Evolutionary conservation across 495 filamentous ascomycete genomes (phyloP), one percentile per base, ranked within the genome.

Genomic region (Penicillium herquei): DNA sequence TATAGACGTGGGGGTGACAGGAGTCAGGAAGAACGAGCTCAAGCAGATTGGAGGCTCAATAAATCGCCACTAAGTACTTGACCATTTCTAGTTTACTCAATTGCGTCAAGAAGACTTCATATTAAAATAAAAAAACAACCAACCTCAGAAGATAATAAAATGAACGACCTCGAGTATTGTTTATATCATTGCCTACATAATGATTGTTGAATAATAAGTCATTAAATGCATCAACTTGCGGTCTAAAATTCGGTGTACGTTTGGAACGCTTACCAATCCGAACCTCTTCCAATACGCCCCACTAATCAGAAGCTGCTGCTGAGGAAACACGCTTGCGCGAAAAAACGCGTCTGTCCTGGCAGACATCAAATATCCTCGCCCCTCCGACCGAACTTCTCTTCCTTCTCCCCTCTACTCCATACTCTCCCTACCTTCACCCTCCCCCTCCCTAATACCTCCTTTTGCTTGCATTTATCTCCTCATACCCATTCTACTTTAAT

Each of bases 361-460:
- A 64, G 61, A 69, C 65, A 67, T 69, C 65, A 70, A 73, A 71
- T 71, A 71, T 67, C 63, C 64, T 53, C 67, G 66, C 70, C 72
- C 70, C 69, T 75, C 72, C 53, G 49, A 30, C 55, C 52, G 39
- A 46, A 64, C 65, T 70, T 67, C 64, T 26, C 61, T 62, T 64
- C 43, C 61, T 64, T 49, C 62, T 58, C 55, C 52, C 14, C 43
- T 55, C 55, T 62, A 45, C 59, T 46, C 52, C 51, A 50, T 51
- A 57, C 42, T 58, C 60, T 57, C 51, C 50, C 54, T 61, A 46
- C 26, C 16, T 41, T 16, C 39, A 13, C 49, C 31, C 49, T 39
- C 30, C 10, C 35, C 37, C 47, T 46, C 56, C 48, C 50, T 42
- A 34, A 39, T 52, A 17, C 30, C 39, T 18, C 43, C 35, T n/a